These are phyloP conservation scores for Wallacemonas sp. DNA, from an alignment of 208 protist species.

Conservation along the genomic window DNA sequence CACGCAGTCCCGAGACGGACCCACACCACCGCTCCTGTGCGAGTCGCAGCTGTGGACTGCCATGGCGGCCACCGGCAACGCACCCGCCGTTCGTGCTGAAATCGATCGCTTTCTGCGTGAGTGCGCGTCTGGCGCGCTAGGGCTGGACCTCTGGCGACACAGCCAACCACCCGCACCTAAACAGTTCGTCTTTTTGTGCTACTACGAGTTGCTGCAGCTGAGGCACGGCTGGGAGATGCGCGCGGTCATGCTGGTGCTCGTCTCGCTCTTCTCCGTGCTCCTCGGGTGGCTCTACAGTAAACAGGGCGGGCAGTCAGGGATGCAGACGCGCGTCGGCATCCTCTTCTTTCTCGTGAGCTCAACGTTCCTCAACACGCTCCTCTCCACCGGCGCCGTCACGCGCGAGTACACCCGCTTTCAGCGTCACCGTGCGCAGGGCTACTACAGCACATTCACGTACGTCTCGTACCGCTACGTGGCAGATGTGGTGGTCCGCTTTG, in stretches of 20 bases:
- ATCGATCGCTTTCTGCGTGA: constrained; percentile 45
- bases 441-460: constrained; percentile 54
- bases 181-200: constrained; percentile 51
- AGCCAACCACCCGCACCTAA: constrained; percentile 26
- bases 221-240: constrained; percentile 37
- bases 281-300: constrained; percentile 55
- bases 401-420: constrained; percentile 55
- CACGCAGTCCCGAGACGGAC: not conserved
- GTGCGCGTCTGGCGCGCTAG: constrained; percentile 41
- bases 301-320: constrained; percentile 49
- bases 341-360: constrained; percentile 69
- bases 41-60: not conserved
- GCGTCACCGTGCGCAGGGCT: constrained; percentile 49
- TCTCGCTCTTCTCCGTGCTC: constrained; percentile 30
- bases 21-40: not conserved
- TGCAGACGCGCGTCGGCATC: constrained; percentile 69
- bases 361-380: constrained; percentile 56
- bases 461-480: constrained; percentile 39
- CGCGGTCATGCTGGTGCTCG: constrained; percentile 19
- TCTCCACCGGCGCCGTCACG: constrained; percentile 43
- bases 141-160: constrained; percentile 27
- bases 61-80: constrained; percentile 21
- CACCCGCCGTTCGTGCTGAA: constrained; percentile 20
- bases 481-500: constrained; percentile 39
- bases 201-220: constrained; percentile 47